Percentiles rank a stretch among this genome's conserved stretches.
These are phyloP conservation scores for Astragalus membranaceus DNA, from an alignment of 306 rosid species.

Conservation along the genomic window DNA sequence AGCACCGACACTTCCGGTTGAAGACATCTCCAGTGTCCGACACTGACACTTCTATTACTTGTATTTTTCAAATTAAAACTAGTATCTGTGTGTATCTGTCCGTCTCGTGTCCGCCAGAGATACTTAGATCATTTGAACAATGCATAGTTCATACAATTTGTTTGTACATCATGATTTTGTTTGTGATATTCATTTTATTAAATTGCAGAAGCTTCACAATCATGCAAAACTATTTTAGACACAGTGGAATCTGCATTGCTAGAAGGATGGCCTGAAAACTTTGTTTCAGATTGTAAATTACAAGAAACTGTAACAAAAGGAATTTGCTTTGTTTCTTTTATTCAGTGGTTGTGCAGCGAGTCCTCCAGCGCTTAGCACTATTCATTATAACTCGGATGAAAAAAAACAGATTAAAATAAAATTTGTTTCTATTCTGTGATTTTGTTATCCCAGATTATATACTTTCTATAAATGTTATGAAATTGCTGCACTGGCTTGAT, in stretches of 20 bases:
- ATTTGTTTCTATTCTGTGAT: too few relatives aligned
- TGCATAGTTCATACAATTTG: not conserved
- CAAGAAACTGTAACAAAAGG: constrained; percentile 65
- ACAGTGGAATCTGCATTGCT: constrained; percentile 82
- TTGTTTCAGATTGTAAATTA: constrained; percentile 59
- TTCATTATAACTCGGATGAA: too few relatives aligned
- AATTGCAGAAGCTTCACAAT: constrained; percentile 75
- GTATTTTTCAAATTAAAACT: too few relatives aligned
- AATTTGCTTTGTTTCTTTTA: constrained; percentile 76
- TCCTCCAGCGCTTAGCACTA: constrained; percentile 69
- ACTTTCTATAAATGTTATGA: too few relatives aligned
- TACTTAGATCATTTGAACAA: not conserved
- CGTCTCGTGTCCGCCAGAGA: not conserved
- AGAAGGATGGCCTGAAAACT: constrained; percentile 66
- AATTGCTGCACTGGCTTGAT: too few relatives aligned
- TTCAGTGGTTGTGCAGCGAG: constrained; percentile 81
- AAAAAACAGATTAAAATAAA: too few relatives aligned
- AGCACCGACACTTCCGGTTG: too few relatives aligned
- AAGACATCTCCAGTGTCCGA: too few relatives aligned
- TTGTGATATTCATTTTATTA: constrained; percentile 1
- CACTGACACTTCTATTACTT: too few relatives aligned
- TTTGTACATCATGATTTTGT: not conserved
- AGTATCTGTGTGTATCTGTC: not conserved
- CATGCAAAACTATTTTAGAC: constrained; percentile 76
- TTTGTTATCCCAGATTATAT: too few relatives aligned